Evolutionary conservation across 2,329 filamentous ascomycete species (phyloP), one percentile per base, ranked within the genome.

Genomic region (Aspergillus sp.): DNA sequence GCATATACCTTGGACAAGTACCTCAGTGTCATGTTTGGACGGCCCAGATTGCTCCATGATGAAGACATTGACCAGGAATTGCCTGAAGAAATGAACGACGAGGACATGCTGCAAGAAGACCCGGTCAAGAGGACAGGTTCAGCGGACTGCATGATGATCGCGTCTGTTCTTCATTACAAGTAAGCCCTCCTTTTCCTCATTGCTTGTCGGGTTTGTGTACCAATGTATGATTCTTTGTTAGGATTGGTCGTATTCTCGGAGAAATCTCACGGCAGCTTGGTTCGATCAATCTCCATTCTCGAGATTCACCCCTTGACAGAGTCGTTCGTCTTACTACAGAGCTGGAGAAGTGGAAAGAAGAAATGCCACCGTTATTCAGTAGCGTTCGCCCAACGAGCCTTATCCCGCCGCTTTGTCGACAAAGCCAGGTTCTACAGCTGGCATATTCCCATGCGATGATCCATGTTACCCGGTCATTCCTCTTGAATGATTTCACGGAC

Each of bases 1-100:
- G 75, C 78, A 0, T 85, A 84, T 55, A 78, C 76, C 0, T 64
- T 84, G 1, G 81, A 85, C 57, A 81, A 79, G 44, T 84, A 84
- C 48, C 66, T 85, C 1, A 78, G 79, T 20, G 78, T 82, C n/a
- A 78, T 83, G 15, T 75, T 84, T 25, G 82, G 82, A 0, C 70
- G 82, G 5, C 82, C 82, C 1, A 64, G 79, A 6, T 72, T 81
- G 12, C 78, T 83, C 22, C 80, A 82, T 43, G 81, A 84, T 41
- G 78, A 83, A 30, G 80, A 84, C 44, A 80, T 83, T 43, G 81
- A 84, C 45, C 81, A 84, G 49, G 74, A 76, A 2, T 70, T 80
- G n/a, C 81, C 81, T 4, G 61, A 66, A 20, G 68, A 70, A 46
- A 70, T 81, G 39, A 79, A 81, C 47, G 80, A 84, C 49, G 75